Base-by-base conservation (phyloP, 371 early-diverging fungal genomes). In the Blakeslea trispora region DNA sequence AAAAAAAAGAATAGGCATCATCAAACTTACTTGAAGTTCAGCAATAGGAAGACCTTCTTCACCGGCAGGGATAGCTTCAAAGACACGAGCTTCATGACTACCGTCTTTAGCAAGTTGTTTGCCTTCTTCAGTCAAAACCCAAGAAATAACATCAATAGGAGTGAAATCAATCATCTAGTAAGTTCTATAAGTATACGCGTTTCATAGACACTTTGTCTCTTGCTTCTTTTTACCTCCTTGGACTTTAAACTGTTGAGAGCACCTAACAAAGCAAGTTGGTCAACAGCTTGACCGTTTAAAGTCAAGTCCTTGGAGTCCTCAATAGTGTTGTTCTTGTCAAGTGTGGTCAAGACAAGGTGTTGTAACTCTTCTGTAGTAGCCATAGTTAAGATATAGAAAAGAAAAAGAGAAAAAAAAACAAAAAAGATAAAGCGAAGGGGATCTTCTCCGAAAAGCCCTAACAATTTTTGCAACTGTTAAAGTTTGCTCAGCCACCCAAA, bases 1-100 rank as follows among this genome's bases (percentile, higher is more conserved):
- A n/a, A n/a, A n/a, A n/a, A n/a, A n/a, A n/a, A n/a, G n/a, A n/a
- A n/a, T n/a, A n/a, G n/a, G n/a, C n/a, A n/a, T n/a, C n/a, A n/a
- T n/a, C n/a, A n/a, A n/a, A n/a, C 3, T 60, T 75, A 87, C 91
- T 73, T 84, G 84, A 46, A 97, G 75, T 54, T 93, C 93, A 18
- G 88, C 77, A 53, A 93, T 87, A 24, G 89, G 50, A 58, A 95
- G 88, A 56, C 95, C 96, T 50, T 88, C 88, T 11, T 73, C 80
- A 28, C 91, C 91, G 28, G 83, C 74, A 48, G 95, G 94, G 52
- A 96, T 83, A n/a, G 92, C 90, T 49, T 88, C 78, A 74, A 95
- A 96, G 34, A 97, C 93, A 57, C 86, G 88, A 42, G 91, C 96
- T 77, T 97, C 98, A 65, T 96, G 95, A 67, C 92, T 92, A 54